Percentiles rank a stretch among this genome's conserved stretches.
Conservation (phyloP, 2,329 filamentous ascomycete genomes). For the Fusarium papillatum region DNA sequence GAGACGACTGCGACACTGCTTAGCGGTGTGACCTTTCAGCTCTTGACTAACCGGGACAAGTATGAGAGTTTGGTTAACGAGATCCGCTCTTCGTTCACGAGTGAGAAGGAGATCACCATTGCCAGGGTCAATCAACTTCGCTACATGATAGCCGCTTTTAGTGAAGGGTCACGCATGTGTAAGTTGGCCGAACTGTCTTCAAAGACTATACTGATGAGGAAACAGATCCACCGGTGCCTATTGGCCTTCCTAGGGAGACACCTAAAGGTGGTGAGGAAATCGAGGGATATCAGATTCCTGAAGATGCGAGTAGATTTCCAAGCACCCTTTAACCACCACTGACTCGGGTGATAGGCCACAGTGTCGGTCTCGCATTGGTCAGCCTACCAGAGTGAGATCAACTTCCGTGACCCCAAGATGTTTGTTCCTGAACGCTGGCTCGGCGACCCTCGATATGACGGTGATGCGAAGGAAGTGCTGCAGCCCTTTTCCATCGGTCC, state of each 20-base stretch:
- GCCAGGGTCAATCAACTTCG: background rate
- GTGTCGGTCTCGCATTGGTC: constrained; percentile 3
- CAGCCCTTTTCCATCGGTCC: constrained; percentile 6
- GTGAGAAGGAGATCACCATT: background rate
- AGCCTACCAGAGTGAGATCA: background rate
- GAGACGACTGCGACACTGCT: constrained; percentile 18
- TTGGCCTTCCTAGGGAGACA: background rate
- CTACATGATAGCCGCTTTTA: constrained; percentile 5
- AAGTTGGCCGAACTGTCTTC: background rate
- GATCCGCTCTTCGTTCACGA: constrained; percentile 1
- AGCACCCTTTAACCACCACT: background rate
- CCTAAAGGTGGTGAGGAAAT: background rate
- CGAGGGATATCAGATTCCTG: constrained; percentile 5
- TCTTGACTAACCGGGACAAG: background rate
- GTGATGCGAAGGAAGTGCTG: background rate
- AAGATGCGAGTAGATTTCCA: background rate
- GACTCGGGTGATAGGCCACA: background rate
- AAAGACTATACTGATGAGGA: background rate
- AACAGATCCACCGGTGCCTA: constrained; percentile 7
- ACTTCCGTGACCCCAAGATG: background rate
- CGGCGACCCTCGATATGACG: background rate
- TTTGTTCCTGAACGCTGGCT: constrained; percentile 3
- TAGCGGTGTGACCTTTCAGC: constrained; percentile 1
- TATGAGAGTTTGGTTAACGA: background rate
- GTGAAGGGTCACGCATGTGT: constrained; percentile 13